These are phyloP conservation scores for Cercophora scortea DNA, from an alignment of 495 filamentous ascomycete species.

Conservation along the genomic window DNA sequence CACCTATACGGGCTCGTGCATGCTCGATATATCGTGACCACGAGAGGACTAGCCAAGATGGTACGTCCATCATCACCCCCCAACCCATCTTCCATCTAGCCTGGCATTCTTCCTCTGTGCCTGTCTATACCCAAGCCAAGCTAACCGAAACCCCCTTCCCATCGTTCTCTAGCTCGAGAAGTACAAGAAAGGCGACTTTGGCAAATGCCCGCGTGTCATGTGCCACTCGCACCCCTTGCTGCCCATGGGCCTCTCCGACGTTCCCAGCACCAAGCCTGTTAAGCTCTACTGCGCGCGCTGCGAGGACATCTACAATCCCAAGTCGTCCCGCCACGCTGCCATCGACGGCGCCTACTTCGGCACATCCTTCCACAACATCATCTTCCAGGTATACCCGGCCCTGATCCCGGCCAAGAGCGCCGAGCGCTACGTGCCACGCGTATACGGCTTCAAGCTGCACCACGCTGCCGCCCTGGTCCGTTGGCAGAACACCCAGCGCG, in stretches of 20 bases:
- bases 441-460: slow-evolving; percentile 94
- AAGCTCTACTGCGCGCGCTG: slow-evolving; percentile 96
- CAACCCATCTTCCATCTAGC: no score
- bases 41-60: slow-evolving; percentile 91
- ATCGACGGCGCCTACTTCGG: slow-evolving; percentile 99
- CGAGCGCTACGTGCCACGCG: slow-evolving; percentile 77
- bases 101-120: no score
- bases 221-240: slow-evolving; percentile 87
- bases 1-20: slow-evolving; percentile 96
- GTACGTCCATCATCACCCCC: slow-evolving; percentile 35
- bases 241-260: slow-evolving; percentile 86
- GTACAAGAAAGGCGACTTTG: slow-evolving; percentile 96
- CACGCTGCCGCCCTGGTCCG: slow-evolving; percentile 77
- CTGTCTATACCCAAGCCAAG: no score
- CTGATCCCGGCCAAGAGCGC: slow-evolving; percentile 77
- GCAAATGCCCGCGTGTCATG: slow-evolving; percentile 93
- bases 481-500: slow-evolving; percentile 78
- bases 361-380: slow-evolving; percentile 94
- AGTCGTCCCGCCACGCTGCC: slow-evolving; percentile 87
- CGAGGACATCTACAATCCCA: slow-evolving; percentile 98
- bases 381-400: slow-evolving; percentile 95
- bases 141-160: no score
- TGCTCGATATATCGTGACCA: slow-evolving; percentile 95
- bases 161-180: slow-evolving; percentile 69
- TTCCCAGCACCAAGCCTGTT: slow-evolving; percentile 74